Base-by-base conservation (phyloP, 371 early-diverging fungal species). In the Mortierella sp. region DNA sequence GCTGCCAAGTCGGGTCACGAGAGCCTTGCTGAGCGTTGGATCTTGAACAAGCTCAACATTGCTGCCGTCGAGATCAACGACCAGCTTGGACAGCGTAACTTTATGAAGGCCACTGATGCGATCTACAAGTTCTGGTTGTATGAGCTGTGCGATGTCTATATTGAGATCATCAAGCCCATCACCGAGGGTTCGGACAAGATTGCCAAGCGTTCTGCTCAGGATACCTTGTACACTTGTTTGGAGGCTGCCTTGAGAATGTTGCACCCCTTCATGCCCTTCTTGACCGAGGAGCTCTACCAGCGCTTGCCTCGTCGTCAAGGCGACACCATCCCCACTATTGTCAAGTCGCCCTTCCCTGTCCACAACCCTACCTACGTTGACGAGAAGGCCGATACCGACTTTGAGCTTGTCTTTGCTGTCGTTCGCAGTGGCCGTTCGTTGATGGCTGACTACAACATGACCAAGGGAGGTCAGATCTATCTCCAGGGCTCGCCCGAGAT, bases 201-300 rank as follows among this genome's bases (percentile, higher is more conserved):
- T 23, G 86, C 85, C 44, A 88, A 88, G 76, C 73, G 81, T 64
- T 87, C 92, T 56, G 93, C 93, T 23, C 90, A 88, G 77, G 92
- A 94, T 70, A 94, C 93, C 37, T 86, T 95, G 63, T 99, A 96
- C 86, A 97, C 95, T 23, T 96, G 97, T 82, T 89, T 99, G 74
- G 97, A 98, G 69, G 89, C 89, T 53, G 98, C 96, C 19, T 85
- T 99, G 71, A 92, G 90, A 82, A 85, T 99, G 68, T 84, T 99
- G 76, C 99, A 99, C 84, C 99, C 99, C 29, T 95, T 99, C 88
- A 98, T 99, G 97, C 99, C 99, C 14, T 99, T 95, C 83, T 92
- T 99, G 51, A 98, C 99, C 23, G 99, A 99, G 87, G 99, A 99
- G 85, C 86, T 99, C 70, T 99, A 91, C 88, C 99, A 99, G 85